Conservation (phyloP, 2,329 filamentous ascomycete genomes). For the Huntiella abstrusa region DNA sequence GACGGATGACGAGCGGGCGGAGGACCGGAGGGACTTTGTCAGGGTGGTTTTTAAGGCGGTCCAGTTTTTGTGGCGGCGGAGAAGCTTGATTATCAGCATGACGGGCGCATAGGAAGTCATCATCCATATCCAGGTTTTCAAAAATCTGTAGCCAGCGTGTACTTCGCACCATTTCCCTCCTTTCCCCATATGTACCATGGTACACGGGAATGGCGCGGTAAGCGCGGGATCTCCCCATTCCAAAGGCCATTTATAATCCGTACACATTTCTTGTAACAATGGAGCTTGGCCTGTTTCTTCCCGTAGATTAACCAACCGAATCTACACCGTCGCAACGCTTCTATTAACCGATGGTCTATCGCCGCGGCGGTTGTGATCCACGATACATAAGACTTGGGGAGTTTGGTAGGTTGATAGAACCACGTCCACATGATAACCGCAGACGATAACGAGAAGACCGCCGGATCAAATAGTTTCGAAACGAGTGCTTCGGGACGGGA, state of each 20-base stretch:
- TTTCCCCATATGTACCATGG: conserved; percentile 65
- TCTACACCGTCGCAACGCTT: conserved; percentile 50
- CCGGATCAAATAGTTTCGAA: conserved; percentile 35
- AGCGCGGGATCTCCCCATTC: conserved; percentile 53
- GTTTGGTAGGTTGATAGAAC: conserved; percentile 54
- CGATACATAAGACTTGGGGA: conserved; percentile 57
- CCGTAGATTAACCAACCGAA: conserved; percentile 51
- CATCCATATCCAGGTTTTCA: conserved; percentile 51
- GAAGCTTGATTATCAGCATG: conserved; percentile 40
- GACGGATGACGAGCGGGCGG: conserved; percentile 55
- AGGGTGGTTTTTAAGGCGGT: conserved; percentile 32
- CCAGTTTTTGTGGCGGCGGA: conserved; percentile 23
- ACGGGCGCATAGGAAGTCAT: conserved; percentile 62
- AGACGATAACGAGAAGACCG: conserved; percentile 52
- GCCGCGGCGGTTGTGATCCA: conserved; percentile 67
- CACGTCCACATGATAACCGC: conserved; percentile 77
- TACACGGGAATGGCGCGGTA: conserved; percentile 58
- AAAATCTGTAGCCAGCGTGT: conserved; percentile 51
- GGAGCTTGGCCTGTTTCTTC: conserved; percentile 50
- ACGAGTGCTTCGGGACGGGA: conserved; percentile 24
- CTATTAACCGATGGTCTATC: conserved; percentile 55
- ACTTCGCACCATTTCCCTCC: conserved; percentile 51
- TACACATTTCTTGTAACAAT: conserved; percentile 53
- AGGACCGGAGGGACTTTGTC: conserved; percentile 32
- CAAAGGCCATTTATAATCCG: conserved; percentile 48